Evolutionary conservation across 169 alveolate genomes (phyloP).

Genomic region (Plasmodium inui): DNA sequence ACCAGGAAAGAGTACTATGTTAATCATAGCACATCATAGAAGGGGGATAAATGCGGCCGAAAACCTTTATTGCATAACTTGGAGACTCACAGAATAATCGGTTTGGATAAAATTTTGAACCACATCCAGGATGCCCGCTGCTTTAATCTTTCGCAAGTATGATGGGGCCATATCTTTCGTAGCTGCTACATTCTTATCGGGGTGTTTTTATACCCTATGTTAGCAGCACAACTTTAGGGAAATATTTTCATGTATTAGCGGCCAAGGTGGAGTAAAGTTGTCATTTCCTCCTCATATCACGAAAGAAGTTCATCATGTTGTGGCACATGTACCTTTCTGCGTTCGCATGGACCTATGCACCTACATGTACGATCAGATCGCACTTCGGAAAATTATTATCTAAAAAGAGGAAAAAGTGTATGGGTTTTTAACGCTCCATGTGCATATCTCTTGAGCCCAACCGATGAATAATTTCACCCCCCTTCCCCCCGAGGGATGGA

Average conservation of each 20-base stretch:
- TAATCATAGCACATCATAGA: too few relatives aligned
- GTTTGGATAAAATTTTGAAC: neutral
- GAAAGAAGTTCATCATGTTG: neutral
- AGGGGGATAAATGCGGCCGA: neutral
- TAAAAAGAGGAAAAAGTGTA: neutral
- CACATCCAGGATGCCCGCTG: neutral
- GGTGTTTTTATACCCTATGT: neutral
- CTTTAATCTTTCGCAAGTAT: neutral
- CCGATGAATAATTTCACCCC: neutral
- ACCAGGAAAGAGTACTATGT: neutral
- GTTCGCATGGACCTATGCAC: neutral
- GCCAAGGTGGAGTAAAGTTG: neutral
- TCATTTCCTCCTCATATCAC: neutral
- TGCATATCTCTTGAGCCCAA: neutral
- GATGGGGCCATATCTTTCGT: neutral
- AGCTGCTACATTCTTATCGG: neutral
- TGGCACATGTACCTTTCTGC: neutral
- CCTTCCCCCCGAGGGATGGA: neutral
- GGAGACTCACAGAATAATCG: neutral
- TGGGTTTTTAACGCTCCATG: neutral
- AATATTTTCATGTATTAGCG: neutral
- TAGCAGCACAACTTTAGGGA: neutral
- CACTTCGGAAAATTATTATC: neutral
- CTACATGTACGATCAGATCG: neutral
- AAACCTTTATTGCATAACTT: neutral